Evolutionary conservation across 495 filamentous ascomycete genomes (phyloP), one percentile per base, ranked within the genome.

Genomic region (Aspergillus diversus): DNA sequence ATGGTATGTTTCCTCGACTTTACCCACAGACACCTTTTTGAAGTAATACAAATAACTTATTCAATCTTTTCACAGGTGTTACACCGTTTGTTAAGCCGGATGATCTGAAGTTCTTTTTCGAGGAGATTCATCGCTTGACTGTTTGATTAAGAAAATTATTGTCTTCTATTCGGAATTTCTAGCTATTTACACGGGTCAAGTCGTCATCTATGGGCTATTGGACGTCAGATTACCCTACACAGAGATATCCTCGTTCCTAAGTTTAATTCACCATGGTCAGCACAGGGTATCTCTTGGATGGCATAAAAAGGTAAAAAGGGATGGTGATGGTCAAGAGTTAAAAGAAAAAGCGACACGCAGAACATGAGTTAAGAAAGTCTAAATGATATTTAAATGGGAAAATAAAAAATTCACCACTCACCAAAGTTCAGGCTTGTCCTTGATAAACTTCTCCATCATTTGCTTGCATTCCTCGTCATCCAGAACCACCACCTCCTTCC

Each of bases 81-180:
- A 98, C 96, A 17, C 95, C 96, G 3, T 88, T 91, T 60, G 95
- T 98, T 32, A 87, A 97, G 63, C 95, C 95, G 3, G 92, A 97
- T 43, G 87, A 97, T 73, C 79, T 99, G 59, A 91, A 84, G 70
- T 96, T 94, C 79, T 99, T 88, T 83, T 96, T 98, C 64, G 80
- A 96, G 74, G 96, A 99, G 76, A 87, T 97, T 59, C 91, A 96
- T 71, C 89, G 92, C 57, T 63, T 80, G 53, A 76, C 76, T 17
- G 65, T 27, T 67, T 57, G 72, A 58, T 9, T 71, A 60, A 68
- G 47, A 8, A 43, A 15, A 43, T 6, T 15, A 43, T 43, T 39
- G 34, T 33, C 21, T 61, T 35, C 34, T 49, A 48, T 42, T 57
- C 51, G 16, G 27, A 31, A 48, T 27, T 32, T 60, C n/a, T 37